Conservation (phyloP, 2,329 filamentous ascomycete genomes). For the Chaetothyriales sp. region DNA sequence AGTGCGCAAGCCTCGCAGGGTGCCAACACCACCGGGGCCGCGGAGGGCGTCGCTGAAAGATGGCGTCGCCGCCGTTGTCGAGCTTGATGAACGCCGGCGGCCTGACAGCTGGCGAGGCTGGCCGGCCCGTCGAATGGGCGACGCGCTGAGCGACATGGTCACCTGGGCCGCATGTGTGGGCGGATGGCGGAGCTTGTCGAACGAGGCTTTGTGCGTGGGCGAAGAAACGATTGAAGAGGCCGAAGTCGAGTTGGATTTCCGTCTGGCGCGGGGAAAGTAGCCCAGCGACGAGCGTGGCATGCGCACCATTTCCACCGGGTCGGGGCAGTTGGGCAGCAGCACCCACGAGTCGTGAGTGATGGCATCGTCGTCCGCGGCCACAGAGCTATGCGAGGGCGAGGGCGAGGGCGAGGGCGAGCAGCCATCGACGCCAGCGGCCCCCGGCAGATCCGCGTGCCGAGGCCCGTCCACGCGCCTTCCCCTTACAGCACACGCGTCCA, state of each 20-base stretch:
- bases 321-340: slow-evolving; percentile 54
- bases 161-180: slow-evolving; percentile 20
- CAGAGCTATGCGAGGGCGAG: slow-evolving; percentile 6
- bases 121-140: slow-evolving; percentile 24
- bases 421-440: slow-evolving; percentile 3
- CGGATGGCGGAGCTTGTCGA: slow-evolving; percentile 19
- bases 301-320: slow-evolving; percentile 72
- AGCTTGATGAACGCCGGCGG: slow-evolving; percentile 16
- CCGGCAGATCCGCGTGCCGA: slow-evolving; percentile 10
- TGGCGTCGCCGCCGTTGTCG: slow-evolving; percentile 24
- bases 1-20: slow-evolving; percentile 56
- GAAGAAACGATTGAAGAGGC: slow-evolving; percentile 38
- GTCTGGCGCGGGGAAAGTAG: slow-evolving; percentile 80
- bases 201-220: slow-evolving; percentile 17
- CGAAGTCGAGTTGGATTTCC: slow-evolving; percentile 53
- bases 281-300: slow-evolving; percentile 68
- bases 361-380: slow-evolving; percentile 39
- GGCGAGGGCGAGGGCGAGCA: slow-evolving; percentile 6
- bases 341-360: slow-evolving; percentile 91
- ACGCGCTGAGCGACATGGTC: slow-evolving; percentile 22
- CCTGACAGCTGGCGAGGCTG: slow-evolving; percentile 17
- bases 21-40: slow-evolving; percentile 78
- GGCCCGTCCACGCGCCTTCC: slow-evolving; percentile 18
- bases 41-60: slow-evolving; percentile 50
- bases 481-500: slow-evolving; percentile 77